A percentile compares a stretch with the other conserved stretches of the same genome.
These are phyloP conservation scores for Bolboschoenus planiculmis DNA, from an alignment of 176 grass and related monocot genomes.

Conservation along the genomic window DNA sequence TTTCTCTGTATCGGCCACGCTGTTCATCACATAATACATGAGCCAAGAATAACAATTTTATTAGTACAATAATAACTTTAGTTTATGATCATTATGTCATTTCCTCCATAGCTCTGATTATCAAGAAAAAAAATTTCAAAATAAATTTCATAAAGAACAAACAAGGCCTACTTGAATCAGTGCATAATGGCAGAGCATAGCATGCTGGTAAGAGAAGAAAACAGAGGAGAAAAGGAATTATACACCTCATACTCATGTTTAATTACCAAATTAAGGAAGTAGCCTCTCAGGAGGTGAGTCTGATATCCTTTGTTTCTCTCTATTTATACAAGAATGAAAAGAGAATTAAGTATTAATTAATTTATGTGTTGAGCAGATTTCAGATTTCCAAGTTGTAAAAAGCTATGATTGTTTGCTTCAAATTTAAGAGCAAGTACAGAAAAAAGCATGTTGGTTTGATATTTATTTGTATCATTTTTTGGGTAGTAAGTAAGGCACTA, in stretches of 20 bases:
- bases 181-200: conserved; percentile 11
- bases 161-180: not conserved
- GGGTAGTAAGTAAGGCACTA: not conserved
- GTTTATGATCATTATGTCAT: no score
- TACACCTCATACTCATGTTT: not conserved
- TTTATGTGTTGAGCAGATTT: not conserved
- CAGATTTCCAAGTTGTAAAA: not conserved
- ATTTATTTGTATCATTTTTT: not conserved
- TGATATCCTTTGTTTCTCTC: not conserved
- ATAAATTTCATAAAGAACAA: not conserved
- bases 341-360: not conserved
- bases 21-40: conserved; percentile 21
- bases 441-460: not conserved
- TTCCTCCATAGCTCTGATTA: not conserved
- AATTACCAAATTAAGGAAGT: not conserved
- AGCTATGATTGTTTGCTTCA: not conserved
- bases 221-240: not conserved
- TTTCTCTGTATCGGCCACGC: conserved; percentile 54
- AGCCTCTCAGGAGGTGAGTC: not conserved
- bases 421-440: not conserved
- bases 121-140: not conserved
- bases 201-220: not conserved
- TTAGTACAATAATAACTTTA: no score
- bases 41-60: not conserved
- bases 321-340: not conserved